These are phyloP conservation scores for Cymbopogon citratus DNA, from an alignment of 176 grass and related monocot species.

Conservation along the genomic window DNA sequence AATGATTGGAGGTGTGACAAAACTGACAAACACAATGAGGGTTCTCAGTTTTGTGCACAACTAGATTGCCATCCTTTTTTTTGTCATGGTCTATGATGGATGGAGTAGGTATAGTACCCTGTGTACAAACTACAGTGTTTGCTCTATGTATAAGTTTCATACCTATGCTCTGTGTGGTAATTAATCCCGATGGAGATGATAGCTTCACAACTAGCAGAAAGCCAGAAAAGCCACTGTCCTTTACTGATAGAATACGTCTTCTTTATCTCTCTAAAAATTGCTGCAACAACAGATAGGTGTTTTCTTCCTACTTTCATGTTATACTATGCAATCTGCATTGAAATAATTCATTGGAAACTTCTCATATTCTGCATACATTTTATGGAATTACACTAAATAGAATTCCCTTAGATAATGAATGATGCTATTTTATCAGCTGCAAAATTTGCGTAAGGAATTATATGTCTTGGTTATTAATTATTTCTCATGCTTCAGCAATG, in stretches of 20 bases:
- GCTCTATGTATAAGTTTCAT: no score
- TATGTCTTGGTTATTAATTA: not conserved
- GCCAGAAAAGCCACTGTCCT: constrained; percentile 14
- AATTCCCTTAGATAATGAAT: constrained; percentile 2
- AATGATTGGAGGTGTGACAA: no score
- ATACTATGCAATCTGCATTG: not conserved
- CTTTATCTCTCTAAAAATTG: constrained; percentile 95
- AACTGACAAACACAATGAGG: no score
- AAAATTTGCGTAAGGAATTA: not conserved
- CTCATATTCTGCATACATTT: not conserved
- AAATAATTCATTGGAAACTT: not conserved
- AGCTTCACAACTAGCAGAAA: constrained; percentile 35
- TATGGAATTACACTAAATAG: constrained; percentile 18
- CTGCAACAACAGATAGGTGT: constrained; percentile 71
- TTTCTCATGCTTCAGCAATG: constrained; percentile 10
- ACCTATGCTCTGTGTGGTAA: no score
- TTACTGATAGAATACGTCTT: constrained; percentile 68
- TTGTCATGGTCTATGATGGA: no score
- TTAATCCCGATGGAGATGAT: no score
- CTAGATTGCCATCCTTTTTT: no score
- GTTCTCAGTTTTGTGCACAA: no score
- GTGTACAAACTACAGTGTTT: no score
- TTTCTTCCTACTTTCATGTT: constrained; percentile 17
- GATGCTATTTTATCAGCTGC: constrained; percentile 4
- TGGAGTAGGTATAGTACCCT: no score